phyloP scores from a whole-genome alignment of 805 yeast species.

The Hagleromyces aurorensis region DNA sequence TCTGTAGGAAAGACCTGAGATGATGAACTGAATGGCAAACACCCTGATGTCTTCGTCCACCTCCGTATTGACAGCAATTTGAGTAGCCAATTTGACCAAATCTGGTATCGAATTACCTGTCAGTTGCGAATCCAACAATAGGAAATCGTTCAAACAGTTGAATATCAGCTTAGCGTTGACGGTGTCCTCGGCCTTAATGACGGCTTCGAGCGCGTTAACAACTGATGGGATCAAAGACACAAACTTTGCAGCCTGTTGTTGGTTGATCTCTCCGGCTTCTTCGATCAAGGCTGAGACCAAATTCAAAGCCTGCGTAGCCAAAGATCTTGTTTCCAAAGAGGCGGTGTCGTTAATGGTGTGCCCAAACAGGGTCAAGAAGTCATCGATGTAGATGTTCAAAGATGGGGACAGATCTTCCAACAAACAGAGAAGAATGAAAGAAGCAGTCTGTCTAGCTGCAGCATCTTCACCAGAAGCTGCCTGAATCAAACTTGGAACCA shows the following conservation, averaged over 20 bases:
- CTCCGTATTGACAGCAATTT: constrained; percentile 57
- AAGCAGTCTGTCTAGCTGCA: constrained; percentile 71
- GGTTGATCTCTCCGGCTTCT: constrained; percentile 42
- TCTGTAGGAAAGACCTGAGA: constrained; percentile 70
- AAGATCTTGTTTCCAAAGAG: constrained; percentile 69
- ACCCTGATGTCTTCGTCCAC: constrained; percentile 77
- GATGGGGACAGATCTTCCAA: constrained; percentile 63
- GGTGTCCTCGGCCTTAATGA: constrained; percentile 61
- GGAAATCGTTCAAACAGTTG: constrained; percentile 74
- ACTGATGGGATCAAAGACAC: constrained; percentile 65
- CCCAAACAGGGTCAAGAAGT: constrained; percentile 64
- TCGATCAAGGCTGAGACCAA: constrained; percentile 60
- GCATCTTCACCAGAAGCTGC: constrained; percentile 51
- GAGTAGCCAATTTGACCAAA: constrained; percentile 65
- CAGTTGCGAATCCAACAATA: constrained; percentile 67
- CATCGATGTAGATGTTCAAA: constrained; percentile 49
- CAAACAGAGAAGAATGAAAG: constrained; percentile 67
- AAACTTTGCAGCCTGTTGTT: constrained; percentile 46
- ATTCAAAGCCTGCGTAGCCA: constrained; percentile 73
- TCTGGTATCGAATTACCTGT: constrained; percentile 67
- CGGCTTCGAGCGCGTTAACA: constrained; percentile 72
- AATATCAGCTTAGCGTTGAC: constrained; percentile 68
- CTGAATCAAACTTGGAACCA: constrained; percentile 61
- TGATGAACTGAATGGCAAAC: constrained; percentile 77
- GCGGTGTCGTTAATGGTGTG: constrained; percentile 56